Conservation (phyloP, 2,329 filamentous ascomycete species). For the Penicillium sp. region DNA sequence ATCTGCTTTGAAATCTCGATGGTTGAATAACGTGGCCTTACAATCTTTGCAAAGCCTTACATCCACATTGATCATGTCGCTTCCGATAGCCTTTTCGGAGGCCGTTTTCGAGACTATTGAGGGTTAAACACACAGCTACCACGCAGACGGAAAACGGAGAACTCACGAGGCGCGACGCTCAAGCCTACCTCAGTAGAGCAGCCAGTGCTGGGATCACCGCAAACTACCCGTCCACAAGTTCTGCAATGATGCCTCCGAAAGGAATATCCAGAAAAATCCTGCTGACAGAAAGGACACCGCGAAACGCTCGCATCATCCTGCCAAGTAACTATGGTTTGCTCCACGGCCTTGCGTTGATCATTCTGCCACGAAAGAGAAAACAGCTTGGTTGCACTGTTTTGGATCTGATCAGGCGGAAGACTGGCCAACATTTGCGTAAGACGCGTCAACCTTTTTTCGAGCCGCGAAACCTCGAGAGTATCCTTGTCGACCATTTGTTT, state of each 20-base stretch:
- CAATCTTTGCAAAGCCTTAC: slow-evolving; percentile 92
- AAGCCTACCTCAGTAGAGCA: slow-evolving; percentile 84
- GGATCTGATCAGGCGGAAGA: slow-evolving; percentile 64
- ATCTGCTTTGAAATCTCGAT: slow-evolving; percentile 73
- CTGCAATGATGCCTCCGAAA: slow-evolving; percentile 93
- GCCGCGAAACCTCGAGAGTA: slow-evolving; percentile 78
- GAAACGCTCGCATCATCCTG: slow-evolving; percentile 80
- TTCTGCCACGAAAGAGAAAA: slow-evolving; percentile 63
- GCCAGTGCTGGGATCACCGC: slow-evolving; percentile 76
- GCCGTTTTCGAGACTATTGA: slow-evolving; percentile 36
- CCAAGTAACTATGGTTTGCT: slow-evolving; percentile 93
- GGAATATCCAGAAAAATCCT: slow-evolving; percentile 90
- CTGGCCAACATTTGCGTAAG: slow-evolving; percentile 79
- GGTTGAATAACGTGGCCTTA: slow-evolving; percentile 66
- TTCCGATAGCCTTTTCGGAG: slow-evolving; percentile 44
- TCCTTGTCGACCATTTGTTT: slow-evolving; percentile 77
- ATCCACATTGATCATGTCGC: slow-evolving; percentile 66
- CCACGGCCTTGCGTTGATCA: slow-evolving; percentile 73
- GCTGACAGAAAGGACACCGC: slow-evolving; percentile 90
- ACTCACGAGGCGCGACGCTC: slow-evolving; percentile 65
- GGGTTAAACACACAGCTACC: slow-evolving; percentile 19
- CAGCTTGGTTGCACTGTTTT: slow-evolving; percentile 48
- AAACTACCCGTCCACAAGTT: slow-evolving; percentile 89
- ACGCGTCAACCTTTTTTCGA: slow-evolving; percentile 89
- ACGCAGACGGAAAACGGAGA: neutral